These are phyloP conservation scores for Speleostelium caveatum DNA, from an alignment of 78 protist genomes.

Conservation along the genomic window DNA sequence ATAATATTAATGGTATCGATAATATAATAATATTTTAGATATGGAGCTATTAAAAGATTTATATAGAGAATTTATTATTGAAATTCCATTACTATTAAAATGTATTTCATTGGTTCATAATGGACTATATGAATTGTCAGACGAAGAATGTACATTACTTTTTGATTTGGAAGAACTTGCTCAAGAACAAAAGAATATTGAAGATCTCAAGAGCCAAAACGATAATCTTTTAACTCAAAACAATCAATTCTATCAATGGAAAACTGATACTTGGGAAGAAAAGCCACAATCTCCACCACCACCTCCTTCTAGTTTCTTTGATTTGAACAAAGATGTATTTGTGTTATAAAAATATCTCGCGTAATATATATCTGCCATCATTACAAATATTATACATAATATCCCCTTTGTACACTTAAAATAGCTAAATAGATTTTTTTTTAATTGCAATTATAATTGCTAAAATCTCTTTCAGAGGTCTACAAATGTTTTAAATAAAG, in stretches of 20 bases:
- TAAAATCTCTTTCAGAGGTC: no score
- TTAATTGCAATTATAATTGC: no score
- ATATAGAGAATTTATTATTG: constrained; percentile 69
- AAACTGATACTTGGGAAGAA: constrained; percentile 71
- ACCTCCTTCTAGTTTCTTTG: constrained; percentile 52
- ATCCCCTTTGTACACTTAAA: not conserved
- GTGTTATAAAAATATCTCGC: constrained; percentile 34
- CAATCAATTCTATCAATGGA: constrained; percentile 59
- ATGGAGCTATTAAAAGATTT: constrained; percentile 70
- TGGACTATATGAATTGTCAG: constrained; percentile 62
- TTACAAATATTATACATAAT: not conserved
- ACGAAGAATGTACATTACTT: constrained; percentile 48
- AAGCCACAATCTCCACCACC: constrained; percentile 64
- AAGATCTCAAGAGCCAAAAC: constrained; percentile 8
- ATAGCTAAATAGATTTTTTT: not conserved
- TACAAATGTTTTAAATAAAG: not conserved
- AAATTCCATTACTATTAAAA: constrained; percentile 57
- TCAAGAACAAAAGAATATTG: constrained; percentile 54
- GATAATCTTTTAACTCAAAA: constrained; percentile 7
- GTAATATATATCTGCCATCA: not conserved
- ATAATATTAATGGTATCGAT: not conserved
- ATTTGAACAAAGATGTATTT: constrained; percentile 57
- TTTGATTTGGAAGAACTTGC: constrained; percentile 71
- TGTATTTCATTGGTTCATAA: constrained; percentile 61
- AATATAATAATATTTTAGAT: no score